Base-by-base conservation (phyloP, 768 basidiomycete species). In the Botryobasidium botryosum region DNA sequence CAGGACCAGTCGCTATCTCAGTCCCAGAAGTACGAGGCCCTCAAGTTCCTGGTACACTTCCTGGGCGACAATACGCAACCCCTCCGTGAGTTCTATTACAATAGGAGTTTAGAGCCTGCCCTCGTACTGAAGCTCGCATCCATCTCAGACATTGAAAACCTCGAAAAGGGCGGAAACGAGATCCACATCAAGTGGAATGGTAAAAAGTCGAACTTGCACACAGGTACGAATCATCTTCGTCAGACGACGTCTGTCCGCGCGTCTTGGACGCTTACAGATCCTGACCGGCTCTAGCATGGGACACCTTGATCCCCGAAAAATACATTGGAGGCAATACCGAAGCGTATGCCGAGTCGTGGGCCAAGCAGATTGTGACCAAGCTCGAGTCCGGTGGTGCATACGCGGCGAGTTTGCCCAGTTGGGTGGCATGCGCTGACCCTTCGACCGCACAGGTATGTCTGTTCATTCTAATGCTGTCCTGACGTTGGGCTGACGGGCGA, bases 1-100 rank as follows among this genome's bases (percentile, higher is more conserved):
- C 42, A 43, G 18, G 42, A 43, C 23, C n/a, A 13, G 7, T 29
- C 24, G 18, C 28, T 43, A 17, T 26, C 23, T 13, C 24, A 26
- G 17, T 26, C 21, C 17, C 27, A 43, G 26, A 4, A 28, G n/a
- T 26, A 26, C 17, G 24, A 43, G 28, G 42, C 42, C 21, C 27
- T 43, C 3, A 43, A 43, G 27, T 43, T 10, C 20, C 20, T 10
- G 12, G 32, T 33, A 7, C 43, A 44, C 24, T 44, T 37, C 43
- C 21, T 35, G 15, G 35, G 43, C 15, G 43, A 44, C 35, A 44
- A 35, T 13, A 20, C 21, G 15, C 43, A 44, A 13, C 43, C 43
- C 23, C 43, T 44, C 31, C 43, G 37, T 35, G 35, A 44, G 32
- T n/a, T n/a, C n/a, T n/a, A n/a, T n/a, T n/a, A n/a, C n/a, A n/a